Percentiles rank a stretch among this genome's conserved stretches.
Conservation (phyloP, 148 eudicot species). For the Rhododendron molle region DNA sequence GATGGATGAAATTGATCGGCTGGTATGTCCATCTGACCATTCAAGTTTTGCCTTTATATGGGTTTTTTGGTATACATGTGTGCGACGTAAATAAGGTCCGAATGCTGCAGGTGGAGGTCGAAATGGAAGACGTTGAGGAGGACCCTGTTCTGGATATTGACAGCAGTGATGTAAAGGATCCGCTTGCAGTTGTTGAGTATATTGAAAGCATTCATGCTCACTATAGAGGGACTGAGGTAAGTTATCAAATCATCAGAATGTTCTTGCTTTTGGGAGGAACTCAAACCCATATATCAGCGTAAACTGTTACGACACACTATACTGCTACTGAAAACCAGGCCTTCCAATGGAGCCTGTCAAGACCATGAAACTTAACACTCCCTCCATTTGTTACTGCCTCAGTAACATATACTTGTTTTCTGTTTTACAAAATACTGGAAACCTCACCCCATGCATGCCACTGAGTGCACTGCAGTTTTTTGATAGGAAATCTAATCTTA, state of each 20-base stretch:
- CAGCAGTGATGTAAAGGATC: conserved; percentile 40
- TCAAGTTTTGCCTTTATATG: not conserved
- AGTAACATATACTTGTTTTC: not conserved
- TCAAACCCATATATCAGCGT: not conserved
- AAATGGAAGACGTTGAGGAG: conserved; percentile 64
- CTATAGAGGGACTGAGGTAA: conserved; percentile 62
- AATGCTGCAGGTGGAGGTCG: conserved; percentile 30
- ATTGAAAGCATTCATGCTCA: conserved; percentile 53
- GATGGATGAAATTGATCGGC: conserved; percentile 9
- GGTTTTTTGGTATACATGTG: not conserved
- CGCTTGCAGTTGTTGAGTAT: conserved; percentile 63
- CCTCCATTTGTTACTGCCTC: not conserved
- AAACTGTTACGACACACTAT: not conserved
- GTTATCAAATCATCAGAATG: not conserved
- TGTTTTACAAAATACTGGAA: not conserved
- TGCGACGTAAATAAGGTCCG: not conserved
- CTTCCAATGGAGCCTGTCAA: not conserved
- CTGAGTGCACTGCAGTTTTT: not conserved
- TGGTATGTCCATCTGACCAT: not conserved
- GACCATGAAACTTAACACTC: not conserved
- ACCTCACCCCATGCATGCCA: not conserved
- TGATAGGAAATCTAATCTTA: not conserved
- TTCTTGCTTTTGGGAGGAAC: not conserved
- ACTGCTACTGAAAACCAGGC: not conserved
- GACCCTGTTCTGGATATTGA: conserved; percentile 53